Percentiles rank a stretch among this genome's conserved stretches.
These are phyloP conservation scores for Lipomyces mesembrius DNA, from an alignment of 805 yeast genomes.

Conservation along the genomic window DNA sequence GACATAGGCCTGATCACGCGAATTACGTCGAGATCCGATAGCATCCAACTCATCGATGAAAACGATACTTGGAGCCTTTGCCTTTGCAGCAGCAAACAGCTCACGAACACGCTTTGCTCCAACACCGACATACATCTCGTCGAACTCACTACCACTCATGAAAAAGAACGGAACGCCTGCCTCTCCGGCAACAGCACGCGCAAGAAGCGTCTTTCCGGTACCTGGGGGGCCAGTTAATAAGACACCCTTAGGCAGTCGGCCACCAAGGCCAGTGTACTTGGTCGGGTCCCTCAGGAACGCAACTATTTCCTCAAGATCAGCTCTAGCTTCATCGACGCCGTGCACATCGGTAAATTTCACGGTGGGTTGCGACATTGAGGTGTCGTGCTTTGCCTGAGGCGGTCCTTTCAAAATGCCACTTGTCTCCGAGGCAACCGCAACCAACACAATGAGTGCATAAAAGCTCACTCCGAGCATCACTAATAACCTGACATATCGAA, in stretches of 20 bases:
- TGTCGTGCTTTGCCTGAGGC: slow-evolving; percentile 73
- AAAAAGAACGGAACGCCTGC: slow-evolving; percentile 98
- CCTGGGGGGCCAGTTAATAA: slow-evolving; percentile 98
- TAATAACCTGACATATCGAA: slow-evolving; percentile 89
- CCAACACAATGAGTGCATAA: slow-evolving; percentile 79
- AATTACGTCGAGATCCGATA: slow-evolving; percentile 96
- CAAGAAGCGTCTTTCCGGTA: slow-evolving; percentile 95
- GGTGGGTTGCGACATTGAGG: slow-evolving; percentile 81
- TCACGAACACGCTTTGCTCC: slow-evolving; percentile 99
- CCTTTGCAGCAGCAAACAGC: slow-evolving; percentile 87
- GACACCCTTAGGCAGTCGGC: slow-evolving; percentile 96
- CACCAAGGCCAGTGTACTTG: slow-evolving; percentile 94
- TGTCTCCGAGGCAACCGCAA: slow-evolving; percentile 78
- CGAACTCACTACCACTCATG: slow-evolving; percentile 98
- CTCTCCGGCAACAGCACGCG: slow-evolving; percentile 98
- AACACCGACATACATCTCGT: slow-evolving; percentile 97
- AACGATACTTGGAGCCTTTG: slow-evolving; percentile 94
- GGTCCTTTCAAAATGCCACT: slow-evolving; percentile 74
- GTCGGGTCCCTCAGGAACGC: slow-evolving; percentile 96
- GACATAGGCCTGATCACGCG: slow-evolving; percentile 97
- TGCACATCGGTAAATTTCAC: slow-evolving; percentile 91
- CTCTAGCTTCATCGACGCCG: slow-evolving; percentile 98
- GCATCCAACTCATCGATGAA: slow-evolving; percentile 98
- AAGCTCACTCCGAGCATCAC: slow-evolving; percentile 78
- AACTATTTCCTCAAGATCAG: slow-evolving; percentile 97